Conservation (phyloP, 2,329 filamentous ascomycete genomes). For the Talaromyces rugulosus region DNA sequence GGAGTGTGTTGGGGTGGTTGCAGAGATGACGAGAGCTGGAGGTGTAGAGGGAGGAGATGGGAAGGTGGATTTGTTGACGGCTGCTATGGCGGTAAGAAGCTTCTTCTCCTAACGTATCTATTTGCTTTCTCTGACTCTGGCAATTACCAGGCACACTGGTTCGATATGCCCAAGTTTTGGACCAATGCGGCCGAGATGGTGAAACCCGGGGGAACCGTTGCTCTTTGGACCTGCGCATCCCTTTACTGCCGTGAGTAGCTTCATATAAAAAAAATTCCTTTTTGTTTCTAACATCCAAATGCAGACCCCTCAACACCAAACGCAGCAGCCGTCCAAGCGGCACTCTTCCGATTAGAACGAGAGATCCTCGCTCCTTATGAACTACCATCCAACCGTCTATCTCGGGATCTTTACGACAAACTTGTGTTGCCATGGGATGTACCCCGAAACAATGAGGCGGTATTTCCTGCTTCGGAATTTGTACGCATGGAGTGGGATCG, state of each 20-base stretch:
- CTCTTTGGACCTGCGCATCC: slow-evolving; percentile 44
- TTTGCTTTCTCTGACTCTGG: background rate
- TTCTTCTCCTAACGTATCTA: background rate
- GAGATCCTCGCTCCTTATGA: slow-evolving; percentile 36
- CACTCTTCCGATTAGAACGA: slow-evolving; percentile 37
- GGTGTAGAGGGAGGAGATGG: slow-evolving; percentile 2
- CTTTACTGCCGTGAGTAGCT: slow-evolving; percentile 19
- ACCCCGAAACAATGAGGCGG: slow-evolving; percentile 22
- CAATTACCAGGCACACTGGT: slow-evolving; percentile 49
- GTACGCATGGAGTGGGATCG: slow-evolving; percentile 40
- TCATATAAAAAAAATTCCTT: background rate
- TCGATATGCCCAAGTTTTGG: slow-evolving; percentile 53
- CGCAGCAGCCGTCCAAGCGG: slow-evolving; percentile 37
- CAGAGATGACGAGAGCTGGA: slow-evolving; percentile 12
- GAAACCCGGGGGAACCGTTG: slow-evolving; percentile 52
- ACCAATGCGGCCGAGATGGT: slow-evolving; percentile 43
- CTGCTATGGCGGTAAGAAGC: slow-evolving; percentile 38
- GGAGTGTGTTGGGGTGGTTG: slow-evolving; percentile 20
- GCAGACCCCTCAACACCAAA: slow-evolving; percentile 35
- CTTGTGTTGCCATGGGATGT: slow-evolving; percentile 48
- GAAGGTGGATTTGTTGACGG: slow-evolving; percentile 47
- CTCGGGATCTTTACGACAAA: slow-evolving; percentile 37
- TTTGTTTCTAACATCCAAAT: background rate
- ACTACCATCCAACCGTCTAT: slow-evolving; percentile 41
- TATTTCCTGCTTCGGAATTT: slow-evolving; percentile 40